A percentile compares a stretch with the other conserved stretches of the same genome.
Conservation (phyloP, 352 stramenopile genomes). For the Phytophthora citrophthora region DNA sequence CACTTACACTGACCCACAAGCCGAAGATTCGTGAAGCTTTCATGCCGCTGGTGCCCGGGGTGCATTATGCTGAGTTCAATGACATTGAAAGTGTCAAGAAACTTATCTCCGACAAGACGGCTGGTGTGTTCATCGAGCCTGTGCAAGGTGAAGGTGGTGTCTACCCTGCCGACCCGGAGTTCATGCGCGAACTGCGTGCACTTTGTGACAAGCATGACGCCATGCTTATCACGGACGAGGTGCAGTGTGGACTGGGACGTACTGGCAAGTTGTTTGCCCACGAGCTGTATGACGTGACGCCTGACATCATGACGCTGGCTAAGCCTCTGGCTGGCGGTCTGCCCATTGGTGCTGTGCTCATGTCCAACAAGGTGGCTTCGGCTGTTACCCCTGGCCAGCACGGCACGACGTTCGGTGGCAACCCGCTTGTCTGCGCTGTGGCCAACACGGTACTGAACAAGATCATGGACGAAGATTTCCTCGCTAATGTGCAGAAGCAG, state of each 20-base stretch:
- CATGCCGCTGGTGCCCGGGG: constrained; percentile 76
- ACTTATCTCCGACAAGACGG: constrained; percentile 76
- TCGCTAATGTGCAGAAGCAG: constrained; percentile 74
- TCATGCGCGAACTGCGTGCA: constrained; percentile 89
- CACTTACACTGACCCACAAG: constrained; percentile 89
- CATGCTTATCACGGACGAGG: constrained; percentile 98
- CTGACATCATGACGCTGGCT: constrained; percentile 97
- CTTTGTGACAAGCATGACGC: constrained; percentile 95
- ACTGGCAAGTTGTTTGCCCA: constrained; percentile 96
- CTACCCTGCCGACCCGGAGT: constrained; percentile 90
- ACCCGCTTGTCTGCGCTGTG: constrained; percentile 95
- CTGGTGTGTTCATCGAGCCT: constrained; percentile 84
- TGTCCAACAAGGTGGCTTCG: constrained; percentile 89
- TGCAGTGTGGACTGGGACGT: constrained; percentile 97
- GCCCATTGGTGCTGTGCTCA: constrained; percentile 96
- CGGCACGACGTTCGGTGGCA: constrained; percentile 97
- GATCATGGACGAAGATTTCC: constrained; percentile 71
- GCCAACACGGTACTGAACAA: constrained; percentile 84
- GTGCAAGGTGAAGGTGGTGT: constrained; percentile 95
- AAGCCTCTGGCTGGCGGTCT: constrained; percentile 97
- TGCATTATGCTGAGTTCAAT: constrained; percentile 83
- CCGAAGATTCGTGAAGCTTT: constrained; percentile 87
- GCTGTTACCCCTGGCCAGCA: constrained; percentile 94
- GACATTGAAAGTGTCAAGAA: constrained; percentile 83
- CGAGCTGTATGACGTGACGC: constrained; percentile 93